Conservation (phyloP, 129 eudicot genomes). For the Centella asiatica region DNA sequence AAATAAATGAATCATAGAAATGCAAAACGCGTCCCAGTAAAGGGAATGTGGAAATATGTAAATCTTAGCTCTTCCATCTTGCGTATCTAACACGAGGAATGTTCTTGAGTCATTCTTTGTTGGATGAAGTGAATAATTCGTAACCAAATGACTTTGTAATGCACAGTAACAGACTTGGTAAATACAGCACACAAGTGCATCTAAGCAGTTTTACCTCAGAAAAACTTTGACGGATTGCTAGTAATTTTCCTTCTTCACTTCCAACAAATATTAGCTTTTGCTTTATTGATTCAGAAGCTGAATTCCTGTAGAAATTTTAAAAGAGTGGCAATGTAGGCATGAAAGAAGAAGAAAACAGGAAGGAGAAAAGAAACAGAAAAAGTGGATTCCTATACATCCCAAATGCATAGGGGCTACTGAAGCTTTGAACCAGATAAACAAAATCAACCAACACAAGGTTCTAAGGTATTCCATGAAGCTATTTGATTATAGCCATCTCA, state of each 20-base stretch:
- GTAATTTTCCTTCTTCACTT: conserved; percentile 94
- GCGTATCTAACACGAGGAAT: too few species aligned
- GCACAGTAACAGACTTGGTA: background rate
- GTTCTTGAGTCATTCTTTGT: too few species aligned
- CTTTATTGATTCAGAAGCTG: conserved; percentile 79
- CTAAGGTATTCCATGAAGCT: background rate
- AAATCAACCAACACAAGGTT: background rate
- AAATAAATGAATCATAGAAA: too few species aligned
- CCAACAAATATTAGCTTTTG: conserved; percentile 81
- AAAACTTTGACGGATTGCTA: conserved; percentile 92
- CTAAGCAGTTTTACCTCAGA: conserved; percentile 49
- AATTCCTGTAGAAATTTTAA: conserved; percentile 44
- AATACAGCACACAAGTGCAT: background rate
- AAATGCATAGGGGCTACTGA: background rate
- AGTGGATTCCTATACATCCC: background rate
- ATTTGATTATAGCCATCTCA: background rate
- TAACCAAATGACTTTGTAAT: background rate
- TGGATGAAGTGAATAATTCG: too few species aligned
- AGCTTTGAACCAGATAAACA: background rate
- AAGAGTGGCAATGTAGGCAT: conserved; percentile 1
- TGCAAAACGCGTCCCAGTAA: too few species aligned
- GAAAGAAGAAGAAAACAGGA: background rate
- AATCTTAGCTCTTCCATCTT: too few species aligned
- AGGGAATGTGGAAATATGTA: too few species aligned
- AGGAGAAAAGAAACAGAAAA: background rate